Base-by-base conservation (phyloP, 192 early-diverging fungal species). In the Podila clonocystis region DNA sequence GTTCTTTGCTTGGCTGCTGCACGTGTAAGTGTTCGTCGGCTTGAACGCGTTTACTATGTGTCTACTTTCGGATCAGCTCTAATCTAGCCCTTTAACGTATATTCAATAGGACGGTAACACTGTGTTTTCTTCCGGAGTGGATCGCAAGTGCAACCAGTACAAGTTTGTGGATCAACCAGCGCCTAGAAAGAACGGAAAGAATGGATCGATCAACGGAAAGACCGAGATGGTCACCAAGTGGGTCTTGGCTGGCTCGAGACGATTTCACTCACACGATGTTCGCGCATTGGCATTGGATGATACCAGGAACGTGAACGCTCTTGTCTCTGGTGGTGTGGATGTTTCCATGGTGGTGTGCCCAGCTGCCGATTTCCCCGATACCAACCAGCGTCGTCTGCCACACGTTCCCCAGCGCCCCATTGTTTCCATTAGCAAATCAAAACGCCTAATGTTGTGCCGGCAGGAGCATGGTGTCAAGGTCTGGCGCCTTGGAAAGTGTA, bases 191-290 rank as follows among this genome's bases (percentile, higher is more conserved):
- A 58, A 48, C 22, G 65, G 64, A 48, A 68, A 72, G 62, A 65
- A 30, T 36, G 71, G 73, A 34, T 62, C 41, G 29, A 77, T 67
- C 29, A 68, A 58, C 17, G 49, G 45, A n/a, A 68, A 69, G 36
- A 36, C 66, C n/a, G 68, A 73, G 26, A 83, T 74, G 26, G 55
- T 60, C 5, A 61, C 66, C 65, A 85, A 90, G 30, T 99, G 96
- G 96, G 87, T 97, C 26, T 73, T 93, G 49, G 84, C 93, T n/a
- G 95, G 94, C 17, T 90, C 93, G 68, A 90, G 95, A 60, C 90
- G 95, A 64, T 97, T 94, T 84, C 97, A 99, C 82, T 93, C 93
- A 19, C 96, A 99, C 77, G 97, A 99, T 77, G 95, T 99, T 38
- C 91, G 95, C 30, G 93, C 97, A 24, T 67, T 99, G 26, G 92